A percentile compares a stretch with the other conserved stretches of the same genome.
phyloP scores from a whole-genome alignment of 2,329 filamentous ascomycete species.

The Arachnopeziza araneosa region DNA sequence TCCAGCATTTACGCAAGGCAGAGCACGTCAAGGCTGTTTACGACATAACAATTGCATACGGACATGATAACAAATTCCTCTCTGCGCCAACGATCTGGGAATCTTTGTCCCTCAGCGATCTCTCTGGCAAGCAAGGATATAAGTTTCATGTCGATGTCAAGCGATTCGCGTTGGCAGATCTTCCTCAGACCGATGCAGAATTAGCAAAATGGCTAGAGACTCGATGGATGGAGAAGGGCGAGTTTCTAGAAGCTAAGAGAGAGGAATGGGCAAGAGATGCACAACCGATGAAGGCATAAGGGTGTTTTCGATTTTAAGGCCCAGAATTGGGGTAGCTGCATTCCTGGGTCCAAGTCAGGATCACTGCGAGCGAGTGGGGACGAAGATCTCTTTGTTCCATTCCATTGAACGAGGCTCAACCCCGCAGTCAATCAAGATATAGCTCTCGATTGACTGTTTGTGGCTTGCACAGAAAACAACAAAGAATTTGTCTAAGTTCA shows the following conservation, averaged over 20 bases:
- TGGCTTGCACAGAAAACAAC: not conserved
- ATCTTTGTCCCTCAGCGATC: conserved; percentile 37
- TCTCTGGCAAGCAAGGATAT: conserved; percentile 38
- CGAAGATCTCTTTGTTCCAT: not conserved
- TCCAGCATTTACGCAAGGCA: conserved; percentile 47
- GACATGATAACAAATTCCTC: conserved; percentile 39
- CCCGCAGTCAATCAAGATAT: not conserved
- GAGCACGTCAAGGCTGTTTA: conserved; percentile 49
- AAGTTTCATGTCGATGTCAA: conserved; percentile 46
- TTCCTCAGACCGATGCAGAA: conserved; percentile 43
- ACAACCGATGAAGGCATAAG: not conserved
- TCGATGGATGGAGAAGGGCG: conserved; percentile 48
- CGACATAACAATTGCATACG: conserved; percentile 50
- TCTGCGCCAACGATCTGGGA: conserved; percentile 48
- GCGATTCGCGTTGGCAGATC: conserved; percentile 42
- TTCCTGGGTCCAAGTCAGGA: not conserved
- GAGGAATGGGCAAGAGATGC: conserved; percentile 34
- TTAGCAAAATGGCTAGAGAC: conserved; percentile 48
- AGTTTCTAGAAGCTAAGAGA: conserved; percentile 42
- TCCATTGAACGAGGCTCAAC: not conserved
- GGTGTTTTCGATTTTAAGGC: not conserved
- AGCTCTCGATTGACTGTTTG: not conserved
- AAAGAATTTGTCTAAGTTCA: not conserved
- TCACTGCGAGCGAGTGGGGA: not conserved
- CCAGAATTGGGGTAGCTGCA: not conserved